Conservation (phyloP, 83 land plant genomes). For the Picea abies region DNA sequence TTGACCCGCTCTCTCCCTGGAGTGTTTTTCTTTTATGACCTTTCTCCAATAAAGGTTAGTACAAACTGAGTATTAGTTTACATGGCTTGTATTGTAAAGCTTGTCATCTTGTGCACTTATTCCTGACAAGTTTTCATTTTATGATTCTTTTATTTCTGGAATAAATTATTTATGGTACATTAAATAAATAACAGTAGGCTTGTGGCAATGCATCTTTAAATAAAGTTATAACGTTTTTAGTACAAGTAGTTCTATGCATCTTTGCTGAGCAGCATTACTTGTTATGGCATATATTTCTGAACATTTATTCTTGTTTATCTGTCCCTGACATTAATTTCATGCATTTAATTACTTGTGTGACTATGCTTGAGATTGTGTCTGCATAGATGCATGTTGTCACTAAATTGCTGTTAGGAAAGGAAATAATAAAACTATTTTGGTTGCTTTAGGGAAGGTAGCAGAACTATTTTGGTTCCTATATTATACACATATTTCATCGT, state of each 20-base stretch:
- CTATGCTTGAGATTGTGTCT: too few species aligned
- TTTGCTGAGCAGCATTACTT: too few species aligned
- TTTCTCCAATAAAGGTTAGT: constrained; percentile 92
- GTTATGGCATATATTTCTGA: too few species aligned
- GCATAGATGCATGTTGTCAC: background rate
- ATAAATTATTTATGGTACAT: too few species aligned
- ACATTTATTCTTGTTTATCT: too few species aligned
- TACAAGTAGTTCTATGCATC: too few species aligned
- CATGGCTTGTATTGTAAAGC: background rate
- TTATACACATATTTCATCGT: background rate
- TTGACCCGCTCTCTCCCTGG: constrained; percentile 80
- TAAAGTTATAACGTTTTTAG: too few species aligned
- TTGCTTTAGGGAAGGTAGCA: background rate
- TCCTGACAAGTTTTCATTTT: background rate
- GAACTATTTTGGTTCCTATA: background rate
- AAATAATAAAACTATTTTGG: background rate
- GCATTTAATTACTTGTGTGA: too few species aligned
- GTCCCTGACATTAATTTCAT: too few species aligned
- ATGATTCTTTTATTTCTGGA: background rate
- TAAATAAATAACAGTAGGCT: too few species aligned
- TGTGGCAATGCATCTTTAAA: too few species aligned
- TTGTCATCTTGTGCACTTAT: background rate
- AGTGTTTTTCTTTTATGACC: constrained; percentile 96
- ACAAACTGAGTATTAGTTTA: background rate
- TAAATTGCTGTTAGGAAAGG: background rate